Evolutionary conservation across 176 grass and related monocot genomes (phyloP), one percentile per base, ranked within the genome.

Genomic region (Metroxylon sagu): DNA sequence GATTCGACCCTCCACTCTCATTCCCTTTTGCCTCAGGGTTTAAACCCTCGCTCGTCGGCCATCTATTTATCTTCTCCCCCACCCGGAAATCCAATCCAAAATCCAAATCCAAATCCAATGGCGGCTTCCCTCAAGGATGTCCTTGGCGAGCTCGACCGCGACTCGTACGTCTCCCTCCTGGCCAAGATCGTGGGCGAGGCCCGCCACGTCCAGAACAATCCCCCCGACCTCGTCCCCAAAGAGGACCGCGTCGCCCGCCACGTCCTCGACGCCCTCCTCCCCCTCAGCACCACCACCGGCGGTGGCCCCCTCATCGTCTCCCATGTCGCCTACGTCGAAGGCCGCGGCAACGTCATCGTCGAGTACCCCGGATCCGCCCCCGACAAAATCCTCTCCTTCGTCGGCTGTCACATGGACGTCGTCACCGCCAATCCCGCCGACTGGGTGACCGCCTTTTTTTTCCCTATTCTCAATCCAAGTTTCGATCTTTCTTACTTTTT

Each of bases 381-480:
- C 4, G 84, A 59, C 64, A 66, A 70, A 58, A 76, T 79, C 48
- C 69, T 92, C 58, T 88, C 84, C 18, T 97, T 97, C 65, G 93
- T 97, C 54, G 93, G 93, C 73, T 92, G 90, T 78, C 93, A 88
- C 71, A 97, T 97, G 93, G 93, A 91, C 59, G 92, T 91, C 65
- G 92, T 91, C 56, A 82, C 87, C 2, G 87, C 92, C 39, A 75
- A 97, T 57, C 77, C 81, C 18, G 65, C 25, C 29, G 83, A 90
- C 23, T 91, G 92, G 92, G 92, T 97, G 57, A 16, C 76, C 48
- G 31, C 62, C 3, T 4, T 18, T 21, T 17, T 50, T 31, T 31
- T 31, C 4, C 29, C 4, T 43, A 12, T 14, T 43, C 35, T 43
- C 8, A 5, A 8, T 43, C 35, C 35, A 68, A 56, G 18, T 68